These are phyloP conservation scores for Dictyostelium brefeldianum DNA, from an alignment of 78 protist genomes.

Conservation along the genomic window DNA sequence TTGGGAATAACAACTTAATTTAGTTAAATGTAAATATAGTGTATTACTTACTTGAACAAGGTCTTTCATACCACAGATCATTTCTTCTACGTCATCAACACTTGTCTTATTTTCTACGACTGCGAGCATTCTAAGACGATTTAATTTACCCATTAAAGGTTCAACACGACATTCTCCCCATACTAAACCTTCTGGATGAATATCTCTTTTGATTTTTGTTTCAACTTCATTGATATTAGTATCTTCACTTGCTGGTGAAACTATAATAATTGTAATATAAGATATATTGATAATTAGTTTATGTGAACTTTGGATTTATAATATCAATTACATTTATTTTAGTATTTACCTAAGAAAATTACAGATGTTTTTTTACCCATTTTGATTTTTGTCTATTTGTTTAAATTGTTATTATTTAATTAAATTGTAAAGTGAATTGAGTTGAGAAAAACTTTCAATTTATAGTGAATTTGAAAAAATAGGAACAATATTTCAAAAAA, in stretches of 20 bases:
- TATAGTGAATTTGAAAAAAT: too few species aligned
- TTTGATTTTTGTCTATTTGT: too few species aligned
- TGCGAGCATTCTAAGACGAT: neutral
- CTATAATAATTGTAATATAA: neutral
- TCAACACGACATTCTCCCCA: slow-evolving; percentile 2
- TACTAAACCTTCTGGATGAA: neutral
- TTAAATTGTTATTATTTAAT: too few species aligned
- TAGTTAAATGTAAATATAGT: neutral
- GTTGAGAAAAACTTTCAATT: too few species aligned
- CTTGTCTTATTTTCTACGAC: neutral
- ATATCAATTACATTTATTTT: too few species aligned
- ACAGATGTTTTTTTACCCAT: too few species aligned
- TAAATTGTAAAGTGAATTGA: too few species aligned
- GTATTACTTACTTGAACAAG: slow-evolving; percentile 1
- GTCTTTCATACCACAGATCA: neutral
- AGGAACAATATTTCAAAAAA: too few species aligned
- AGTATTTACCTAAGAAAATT: too few species aligned
- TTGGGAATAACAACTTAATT: too few species aligned
- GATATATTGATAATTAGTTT: neutral
- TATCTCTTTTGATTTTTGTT: neutral
- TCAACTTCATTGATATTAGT: slow-evolving; percentile 16
- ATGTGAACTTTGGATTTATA: too few species aligned
- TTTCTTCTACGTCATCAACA: neutral
- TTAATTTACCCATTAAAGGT: neutral
- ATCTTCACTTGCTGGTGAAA: slow-evolving; percentile 6